Conservation (phyloP, 192 early-diverging fungal species). For the Chytriomyces sp. region DNA sequence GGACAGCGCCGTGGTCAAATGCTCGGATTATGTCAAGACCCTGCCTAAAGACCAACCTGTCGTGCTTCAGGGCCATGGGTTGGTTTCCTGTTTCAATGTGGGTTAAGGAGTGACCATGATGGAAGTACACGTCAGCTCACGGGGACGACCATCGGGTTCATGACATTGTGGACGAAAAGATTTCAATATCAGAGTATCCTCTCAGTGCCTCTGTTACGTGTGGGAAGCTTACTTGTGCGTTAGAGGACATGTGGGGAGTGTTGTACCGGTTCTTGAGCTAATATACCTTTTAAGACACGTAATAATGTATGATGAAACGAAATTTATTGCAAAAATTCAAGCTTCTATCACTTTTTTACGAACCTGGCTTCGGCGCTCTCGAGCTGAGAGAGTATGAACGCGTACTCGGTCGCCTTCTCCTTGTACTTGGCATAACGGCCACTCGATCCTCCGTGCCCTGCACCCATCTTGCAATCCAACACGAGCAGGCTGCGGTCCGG, state of each 20-base stretch:
- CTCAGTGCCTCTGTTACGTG: slow-evolving; percentile 97
- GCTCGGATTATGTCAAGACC: slow-evolving; percentile 79
- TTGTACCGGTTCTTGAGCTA: too few species aligned
- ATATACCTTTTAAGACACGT: too few species aligned
- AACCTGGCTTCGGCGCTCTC: not conserved
- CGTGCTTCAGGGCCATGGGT: slow-evolving; percentile 93
- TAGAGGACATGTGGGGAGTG: slow-evolving; percentile 91
- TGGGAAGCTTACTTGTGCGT: slow-evolving; percentile 84
- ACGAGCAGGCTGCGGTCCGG: not conserved
- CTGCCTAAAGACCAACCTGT: slow-evolving; percentile 84
- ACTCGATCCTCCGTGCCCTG: slow-evolving; percentile 44
- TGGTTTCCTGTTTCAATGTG: not conserved
- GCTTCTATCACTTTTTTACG: not conserved
- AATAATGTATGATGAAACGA: too few species aligned
- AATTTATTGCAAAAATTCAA: not conserved
- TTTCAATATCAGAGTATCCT: slow-evolving; percentile 95
- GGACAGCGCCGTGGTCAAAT: slow-evolving; percentile 79
- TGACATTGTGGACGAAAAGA: slow-evolving; percentile 94
- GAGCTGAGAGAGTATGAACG: slow-evolving; percentile 37
- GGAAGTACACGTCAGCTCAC: slow-evolving; percentile 63
- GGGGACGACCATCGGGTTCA: slow-evolving; percentile 96
- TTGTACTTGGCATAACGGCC: slow-evolving; percentile 47
- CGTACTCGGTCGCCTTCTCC: slow-evolving; percentile 39
- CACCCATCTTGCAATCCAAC: slow-evolving; percentile 21
- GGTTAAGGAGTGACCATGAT: not conserved